Base-by-base conservation (phyloP, 192 early-diverging fungal genomes). In the Globomyces pollinis-pini region DNA sequence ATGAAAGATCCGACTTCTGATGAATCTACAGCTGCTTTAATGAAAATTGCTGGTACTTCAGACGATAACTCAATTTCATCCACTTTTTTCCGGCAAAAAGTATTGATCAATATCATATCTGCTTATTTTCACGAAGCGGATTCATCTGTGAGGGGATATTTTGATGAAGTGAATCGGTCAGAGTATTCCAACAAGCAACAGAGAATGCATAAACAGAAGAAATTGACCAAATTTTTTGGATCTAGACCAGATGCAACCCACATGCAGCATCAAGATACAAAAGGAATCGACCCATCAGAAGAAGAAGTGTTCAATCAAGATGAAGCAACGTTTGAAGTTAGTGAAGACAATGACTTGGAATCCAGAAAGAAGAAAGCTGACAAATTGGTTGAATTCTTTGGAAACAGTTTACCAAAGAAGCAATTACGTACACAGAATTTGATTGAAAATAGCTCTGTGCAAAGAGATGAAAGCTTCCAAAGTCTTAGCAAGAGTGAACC, bases 191-290 rank as follows among this genome's bases (percentile, higher is more conserved):
- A 76, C 26, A 84, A 84, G 67, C 81, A 85, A 67, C 59, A 68
- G 30, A 66, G 70, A 31, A 77, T 85, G 23, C 66, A 69, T 35
- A 84, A 84, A 70, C 78, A 81, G 21, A 82, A 80, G 52, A 83
- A 83, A 59, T 69, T 87, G 33, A 67, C 71, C 60, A 83, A 78
- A 43, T 87, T 87, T 69, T 87, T 87, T 73, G 85, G 85, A 26
- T 68, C 77, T 42, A 68, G 81, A 21, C 81, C 78, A 18, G 66
- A 78, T 12, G 69, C 68, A 31, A 79, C 83, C 26, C 68, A 76
- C 28, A 54, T 87, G 62, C 64, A 70, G 29, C 65, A 67, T 67
- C 85, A 42, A 64, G 32, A 42, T 20, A 6, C 36, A 21, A 13
- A 6, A 15, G 31, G 52, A 15, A 30, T 9, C 29, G 6, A 33